These are phyloP conservation scores for Metschnikowia kunwiensis DNA, from an alignment of 805 yeast species.

Conservation along the genomic window DNA sequence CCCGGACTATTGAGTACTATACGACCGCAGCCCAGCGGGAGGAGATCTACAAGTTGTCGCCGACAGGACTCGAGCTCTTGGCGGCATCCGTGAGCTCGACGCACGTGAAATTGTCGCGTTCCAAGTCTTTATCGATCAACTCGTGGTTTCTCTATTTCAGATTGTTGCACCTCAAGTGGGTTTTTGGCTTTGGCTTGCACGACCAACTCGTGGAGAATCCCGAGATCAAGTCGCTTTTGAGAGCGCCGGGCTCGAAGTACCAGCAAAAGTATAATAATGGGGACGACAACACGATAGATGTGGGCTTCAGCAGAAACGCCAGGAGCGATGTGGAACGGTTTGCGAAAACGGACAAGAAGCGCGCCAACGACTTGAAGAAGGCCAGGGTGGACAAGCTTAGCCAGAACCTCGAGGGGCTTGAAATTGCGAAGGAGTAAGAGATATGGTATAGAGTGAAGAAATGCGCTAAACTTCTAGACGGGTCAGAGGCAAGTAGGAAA, in stretches of 20 bases:
- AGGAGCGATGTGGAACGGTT: slow-evolving; percentile 17
- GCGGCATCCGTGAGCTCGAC: slow-evolving; percentile 32
- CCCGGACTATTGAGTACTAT: slow-evolving; percentile 44
- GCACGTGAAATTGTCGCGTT: slow-evolving; percentile 43
- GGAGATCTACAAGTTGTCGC: slow-evolving; percentile 35
- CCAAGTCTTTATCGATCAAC: slow-evolving; percentile 45
- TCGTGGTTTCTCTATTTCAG: slow-evolving; percentile 51
- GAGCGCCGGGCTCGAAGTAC: slow-evolving; percentile 28
- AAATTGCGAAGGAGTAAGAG: too few species aligned
- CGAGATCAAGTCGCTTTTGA: slow-evolving; percentile 33
- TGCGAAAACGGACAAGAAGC: slow-evolving; percentile 27
- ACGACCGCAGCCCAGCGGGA: slow-evolving; percentile 32
- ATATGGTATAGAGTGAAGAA: too few species aligned
- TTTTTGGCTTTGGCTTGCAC: slow-evolving; percentile 51
- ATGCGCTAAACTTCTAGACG: too few species aligned
- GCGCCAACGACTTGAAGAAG: slow-evolving; percentile 35
- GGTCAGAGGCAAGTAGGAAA: too few species aligned
- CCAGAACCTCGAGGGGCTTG: slow-evolving; percentile 32
- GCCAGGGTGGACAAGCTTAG: slow-evolving; percentile 35
- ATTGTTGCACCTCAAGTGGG: slow-evolving; percentile 47
- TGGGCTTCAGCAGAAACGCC: slow-evolving; percentile 15
- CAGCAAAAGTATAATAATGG: slow-evolving; percentile 16
- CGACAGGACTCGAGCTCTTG: slow-evolving; percentile 33
- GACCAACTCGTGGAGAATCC: slow-evolving; percentile 43
- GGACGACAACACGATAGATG: slow-evolving; percentile 3